These are phyloP conservation scores for Heterococcus sp. DNA, from an alignment of 108 stramenopile genomes.

Conservation along the genomic window DNA sequence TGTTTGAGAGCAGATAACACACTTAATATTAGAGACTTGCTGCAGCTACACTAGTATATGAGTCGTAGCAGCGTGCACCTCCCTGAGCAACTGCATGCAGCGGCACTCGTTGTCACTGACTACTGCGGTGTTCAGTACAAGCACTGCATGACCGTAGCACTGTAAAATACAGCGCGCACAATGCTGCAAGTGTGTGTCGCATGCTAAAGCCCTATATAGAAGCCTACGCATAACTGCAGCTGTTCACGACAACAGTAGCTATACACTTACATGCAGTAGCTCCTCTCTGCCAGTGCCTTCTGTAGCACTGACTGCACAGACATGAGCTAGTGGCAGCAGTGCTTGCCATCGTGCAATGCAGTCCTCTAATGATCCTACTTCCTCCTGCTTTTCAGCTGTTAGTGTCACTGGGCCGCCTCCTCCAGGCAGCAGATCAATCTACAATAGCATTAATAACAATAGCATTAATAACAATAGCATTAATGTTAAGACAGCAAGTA, in stretches of 20 bases:
- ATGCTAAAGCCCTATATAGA: neutral
- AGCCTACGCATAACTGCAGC: neutral
- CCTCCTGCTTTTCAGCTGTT: constrained; percentile 17
- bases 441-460: too few species aligned
- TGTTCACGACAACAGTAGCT: neutral
- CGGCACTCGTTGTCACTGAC: too few species aligned
- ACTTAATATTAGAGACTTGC: neutral
- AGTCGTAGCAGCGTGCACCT: neutral
- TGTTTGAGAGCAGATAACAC: neutral
- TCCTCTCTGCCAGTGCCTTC: constrained; percentile 2
- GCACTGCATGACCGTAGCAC: too few species aligned
- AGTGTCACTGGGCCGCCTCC: neutral
- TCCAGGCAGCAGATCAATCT: neutral
- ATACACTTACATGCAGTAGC: neutral
- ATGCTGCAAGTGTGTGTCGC: neutral
- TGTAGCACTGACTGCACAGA: constrained; percentile 30
- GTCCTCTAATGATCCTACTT: constrained; percentile 32
- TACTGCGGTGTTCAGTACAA: too few species aligned
- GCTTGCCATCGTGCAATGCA: constrained; percentile 17
- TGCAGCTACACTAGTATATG: neutral
- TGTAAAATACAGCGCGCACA: too few species aligned
- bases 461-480: too few species aligned
- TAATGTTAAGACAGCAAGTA: too few species aligned
- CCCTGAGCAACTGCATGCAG: too few species aligned
- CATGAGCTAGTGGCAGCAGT: constrained; percentile 11